Conservation (phyloP, 352 stramenopile species). For the Phytophthora sp. region DNA sequence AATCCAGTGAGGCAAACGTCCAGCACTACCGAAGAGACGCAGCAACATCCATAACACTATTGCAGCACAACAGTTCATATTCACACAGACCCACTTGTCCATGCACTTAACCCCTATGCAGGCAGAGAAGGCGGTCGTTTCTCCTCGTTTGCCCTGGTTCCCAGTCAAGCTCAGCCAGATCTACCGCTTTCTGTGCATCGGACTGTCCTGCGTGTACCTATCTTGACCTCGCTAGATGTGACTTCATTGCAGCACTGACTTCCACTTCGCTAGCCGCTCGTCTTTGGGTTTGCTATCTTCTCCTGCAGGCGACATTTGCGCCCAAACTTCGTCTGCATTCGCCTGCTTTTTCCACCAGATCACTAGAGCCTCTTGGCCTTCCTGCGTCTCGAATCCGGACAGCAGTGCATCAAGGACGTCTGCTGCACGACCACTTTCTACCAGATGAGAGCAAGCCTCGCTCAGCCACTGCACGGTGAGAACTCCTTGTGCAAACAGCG, state of each 20-base stretch:
- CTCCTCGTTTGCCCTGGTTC: neutral
- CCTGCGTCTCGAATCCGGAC: conserved; percentile 31
- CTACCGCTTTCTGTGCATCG: too few relatives aligned
- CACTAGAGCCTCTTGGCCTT: conserved; percentile 45
- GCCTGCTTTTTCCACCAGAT: conserved; percentile 63
- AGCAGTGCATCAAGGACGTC: conserved; percentile 64
- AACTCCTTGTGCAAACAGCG: conserved; percentile 60
- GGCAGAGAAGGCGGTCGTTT: neutral
- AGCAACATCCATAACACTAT: conserved; percentile 32
- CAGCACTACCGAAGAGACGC: conserved; percentile 7
- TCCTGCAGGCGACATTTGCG: conserved; percentile 24
- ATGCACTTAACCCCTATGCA: conserved; percentile 10
- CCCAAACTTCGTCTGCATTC: conserved; percentile 40
- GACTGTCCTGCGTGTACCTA: conserved; percentile 9
- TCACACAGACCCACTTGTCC: conserved; percentile 26
- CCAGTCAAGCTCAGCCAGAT: too few relatives aligned
- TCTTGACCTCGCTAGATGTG: neutral
- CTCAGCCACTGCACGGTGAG: conserved; percentile 62
- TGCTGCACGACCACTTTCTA: conserved; percentile 48
- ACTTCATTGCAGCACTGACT: conserved; percentile 32
- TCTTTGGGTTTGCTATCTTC: conserved; percentile 27
- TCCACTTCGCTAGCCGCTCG: conserved; percentile 42
- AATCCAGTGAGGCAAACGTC: conserved; percentile 49
- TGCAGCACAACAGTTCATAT: conserved; percentile 32
- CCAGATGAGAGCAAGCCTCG: conserved; percentile 47